Percentiles rank a stretch among this genome's conserved stretches.
Evolutionary conservation across 257 asterid species (phyloP).

Genomic region (Agastache rugosa): DNA sequence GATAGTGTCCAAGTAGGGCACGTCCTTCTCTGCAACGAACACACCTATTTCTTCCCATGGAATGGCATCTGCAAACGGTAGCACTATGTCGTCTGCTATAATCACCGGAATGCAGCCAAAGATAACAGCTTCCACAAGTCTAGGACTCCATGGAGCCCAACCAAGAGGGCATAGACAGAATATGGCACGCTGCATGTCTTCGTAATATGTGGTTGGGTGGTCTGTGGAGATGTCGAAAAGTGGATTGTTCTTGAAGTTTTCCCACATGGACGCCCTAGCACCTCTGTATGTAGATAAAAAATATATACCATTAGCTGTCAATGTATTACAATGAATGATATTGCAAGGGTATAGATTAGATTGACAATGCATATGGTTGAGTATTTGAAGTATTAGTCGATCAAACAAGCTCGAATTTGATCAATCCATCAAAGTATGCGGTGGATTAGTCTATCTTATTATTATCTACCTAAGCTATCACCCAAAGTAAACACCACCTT

Average conservation of each 20-base stretch:
- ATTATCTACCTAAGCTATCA: background rate
- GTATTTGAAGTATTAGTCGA: background rate
- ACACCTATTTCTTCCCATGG: constrained; percentile 66
- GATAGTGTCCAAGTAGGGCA: constrained; percentile 58
- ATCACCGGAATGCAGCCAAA: constrained; percentile 89
- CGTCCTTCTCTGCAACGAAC: constrained; percentile 55
- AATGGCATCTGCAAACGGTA: constrained; percentile 73
- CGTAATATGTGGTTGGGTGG: constrained; percentile 80
- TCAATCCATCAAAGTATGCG: background rate
- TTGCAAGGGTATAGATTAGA: background rate
- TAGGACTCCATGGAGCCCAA: constrained; percentile 95
- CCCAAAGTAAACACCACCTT: too few relatives aligned
- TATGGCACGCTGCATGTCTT: constrained; percentile 83
- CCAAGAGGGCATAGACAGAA: constrained; percentile 92
- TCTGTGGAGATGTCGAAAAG: constrained; percentile 84
- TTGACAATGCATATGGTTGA: background rate
- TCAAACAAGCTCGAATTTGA: background rate
- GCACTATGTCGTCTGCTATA: constrained; percentile 82
- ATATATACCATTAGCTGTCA: background rate
- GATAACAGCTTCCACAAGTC: constrained; percentile 82
- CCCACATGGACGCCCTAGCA: constrained; percentile 90
- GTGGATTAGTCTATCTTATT: too few relatives aligned
- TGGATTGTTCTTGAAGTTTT: constrained; percentile 86
- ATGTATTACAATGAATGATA: background rate
- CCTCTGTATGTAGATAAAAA: constrained; percentile 52